Evolutionary conservation across 1,284 basidiomycete genomes (phyloP).

Genomic region (Ganoderma lingzhi): DNA sequence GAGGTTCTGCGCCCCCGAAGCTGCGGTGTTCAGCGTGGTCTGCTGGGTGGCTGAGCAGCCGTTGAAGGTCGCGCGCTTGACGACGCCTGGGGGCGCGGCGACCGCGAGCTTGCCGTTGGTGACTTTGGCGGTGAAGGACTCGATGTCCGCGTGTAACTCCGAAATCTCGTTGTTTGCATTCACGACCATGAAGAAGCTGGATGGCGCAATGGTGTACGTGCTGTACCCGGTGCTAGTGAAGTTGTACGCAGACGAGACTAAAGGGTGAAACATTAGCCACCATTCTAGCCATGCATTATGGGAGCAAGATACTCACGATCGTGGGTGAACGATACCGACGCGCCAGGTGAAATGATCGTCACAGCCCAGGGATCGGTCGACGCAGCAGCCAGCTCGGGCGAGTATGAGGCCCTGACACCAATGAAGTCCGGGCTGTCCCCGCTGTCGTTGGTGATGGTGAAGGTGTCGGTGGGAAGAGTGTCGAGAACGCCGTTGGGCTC

Average conservation of each 20-base stretch:
- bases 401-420: neutral
- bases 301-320: neutral
- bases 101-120: neutral
- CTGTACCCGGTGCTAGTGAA: neutral
- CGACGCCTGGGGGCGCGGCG: neutral
- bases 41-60: neutral
- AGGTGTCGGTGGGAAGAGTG: neutral
- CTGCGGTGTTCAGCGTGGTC: neutral
- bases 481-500: neutral
- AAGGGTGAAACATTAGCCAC: neutral
- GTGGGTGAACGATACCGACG: neutral
- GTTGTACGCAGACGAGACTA: neutral
- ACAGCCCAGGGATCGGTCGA: neutral
- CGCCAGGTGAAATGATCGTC: neutral
- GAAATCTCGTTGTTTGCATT: neutral
- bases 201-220: neutral
- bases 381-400: neutral
- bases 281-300: no score
- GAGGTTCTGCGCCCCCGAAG: neutral
- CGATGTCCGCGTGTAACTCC: neutral
- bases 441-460: neutral
- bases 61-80: neutral
- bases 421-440: neutral
- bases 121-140: neutral
- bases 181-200: neutral